A percentile compares a stretch with the other conserved stretches of the same genome.
Evolutionary conservation across 2,329 filamentous ascomycete genomes (phyloP).

Genomic region (Aquanectria penicillioides): DNA sequence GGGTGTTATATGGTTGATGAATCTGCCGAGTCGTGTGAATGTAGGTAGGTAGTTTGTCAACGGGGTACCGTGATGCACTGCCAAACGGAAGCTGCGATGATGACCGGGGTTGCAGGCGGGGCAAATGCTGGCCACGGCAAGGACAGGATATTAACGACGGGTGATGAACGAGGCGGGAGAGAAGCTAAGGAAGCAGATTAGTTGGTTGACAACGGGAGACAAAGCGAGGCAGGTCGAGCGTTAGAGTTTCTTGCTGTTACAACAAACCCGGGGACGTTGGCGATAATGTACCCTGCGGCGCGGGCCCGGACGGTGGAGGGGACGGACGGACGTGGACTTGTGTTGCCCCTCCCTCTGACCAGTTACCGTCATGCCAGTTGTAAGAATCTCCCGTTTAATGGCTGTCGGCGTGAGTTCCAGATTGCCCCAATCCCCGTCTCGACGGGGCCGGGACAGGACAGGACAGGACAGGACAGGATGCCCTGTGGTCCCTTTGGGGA

Average conservation of each 20-base stretch:
- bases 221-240: slow-evolving; percentile 31
- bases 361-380: slow-evolving; percentile 38
- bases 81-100: slow-evolving; percentile 32
- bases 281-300: slow-evolving; percentile 40
- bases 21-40: slow-evolving; percentile 24
- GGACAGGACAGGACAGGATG: slow-evolving; percentile 20
- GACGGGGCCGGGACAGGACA: slow-evolving; percentile 29
- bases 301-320: slow-evolving; percentile 18
- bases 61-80: slow-evolving; percentile 20
- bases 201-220: slow-evolving; percentile 38
- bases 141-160: slow-evolving; percentile 37
- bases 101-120: slow-evolving; percentile 25
- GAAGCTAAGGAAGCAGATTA: slow-evolving; percentile 35
- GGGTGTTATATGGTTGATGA: background rate
- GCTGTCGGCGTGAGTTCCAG: slow-evolving; percentile 34
- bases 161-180: slow-evolving; percentile 38
- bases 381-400: slow-evolving; percentile 30
- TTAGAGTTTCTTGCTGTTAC: slow-evolving; percentile 38
- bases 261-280: slow-evolving; percentile 36
- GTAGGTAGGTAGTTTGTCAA: slow-evolving; percentile 36
- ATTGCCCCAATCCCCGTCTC: slow-evolving; percentile 34
- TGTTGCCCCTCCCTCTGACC: slow-evolving; percentile 27
- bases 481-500: slow-evolving; percentile 36
- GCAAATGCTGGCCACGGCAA: slow-evolving; percentile 35
- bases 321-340: slow-evolving; percentile 23